Conservation (phyloP, 164 flowering plant species). For the Buxus sempervirens region DNA sequence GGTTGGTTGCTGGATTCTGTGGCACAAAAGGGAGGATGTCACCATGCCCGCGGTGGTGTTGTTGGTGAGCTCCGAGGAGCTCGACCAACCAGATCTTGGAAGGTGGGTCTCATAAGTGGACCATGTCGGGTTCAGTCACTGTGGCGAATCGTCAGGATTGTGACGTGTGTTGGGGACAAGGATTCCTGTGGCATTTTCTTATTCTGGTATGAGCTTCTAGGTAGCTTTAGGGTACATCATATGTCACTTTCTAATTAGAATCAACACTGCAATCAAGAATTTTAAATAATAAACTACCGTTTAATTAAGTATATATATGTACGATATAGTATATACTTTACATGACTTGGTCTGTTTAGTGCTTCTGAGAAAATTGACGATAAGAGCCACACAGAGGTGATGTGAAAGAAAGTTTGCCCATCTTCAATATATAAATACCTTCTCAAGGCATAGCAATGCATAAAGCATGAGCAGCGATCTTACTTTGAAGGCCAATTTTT, state of each 20-base stretch:
- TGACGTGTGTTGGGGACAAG: not conserved
- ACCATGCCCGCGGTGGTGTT: not conserved
- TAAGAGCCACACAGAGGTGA: no score
- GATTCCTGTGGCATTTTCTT: not conserved
- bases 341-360: no score
- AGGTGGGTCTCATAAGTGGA: slow-evolving; percentile 11
- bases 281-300: no score
- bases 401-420: no score
- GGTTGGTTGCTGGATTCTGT: not conserved
- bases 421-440: no score
- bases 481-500: no score
- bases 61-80: not conserved
- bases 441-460: no score
- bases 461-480: no score
- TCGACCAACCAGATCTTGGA: slow-evolving; percentile 1
- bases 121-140: slow-evolving; percentile 14
- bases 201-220: not conserved
- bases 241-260: not conserved
- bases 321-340: no score
- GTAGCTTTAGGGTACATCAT: not conserved
- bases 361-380: no score
- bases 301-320: no score
- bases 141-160: slow-evolving; percentile 11
- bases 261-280: not conserved
- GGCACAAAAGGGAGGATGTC: not conserved